phyloP scores from a whole-genome alignment of 805 yeast genomes.

The Lachancea lanzarotensis region DNA sequence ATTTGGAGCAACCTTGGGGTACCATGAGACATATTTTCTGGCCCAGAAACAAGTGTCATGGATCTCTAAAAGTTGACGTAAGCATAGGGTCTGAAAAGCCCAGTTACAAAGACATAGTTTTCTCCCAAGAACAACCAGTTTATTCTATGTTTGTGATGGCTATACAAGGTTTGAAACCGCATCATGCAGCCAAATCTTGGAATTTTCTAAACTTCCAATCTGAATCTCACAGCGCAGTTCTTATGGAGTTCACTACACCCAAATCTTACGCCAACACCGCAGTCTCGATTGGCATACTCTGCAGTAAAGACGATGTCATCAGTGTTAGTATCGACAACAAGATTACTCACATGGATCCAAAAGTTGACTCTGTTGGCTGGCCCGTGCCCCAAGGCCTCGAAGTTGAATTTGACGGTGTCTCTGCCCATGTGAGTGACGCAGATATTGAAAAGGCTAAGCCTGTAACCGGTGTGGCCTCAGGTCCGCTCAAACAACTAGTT shows the following conservation, averaged over 20 bases:
- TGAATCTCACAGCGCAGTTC: conserved; percentile 60
- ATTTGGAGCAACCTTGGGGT: conserved; percentile 87
- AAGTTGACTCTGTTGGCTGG: conserved; percentile 84
- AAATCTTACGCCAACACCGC: conserved; percentile 76
- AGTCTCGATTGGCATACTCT: conserved; percentile 72
- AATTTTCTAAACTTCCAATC: conserved; percentile 88
- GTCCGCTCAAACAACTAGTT: conserved; percentile 54
- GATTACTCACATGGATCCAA: conserved; percentile 49
- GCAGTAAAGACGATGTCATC: conserved; percentile 56
- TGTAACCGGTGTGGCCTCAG: conserved; percentile 48
- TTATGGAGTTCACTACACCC: conserved; percentile 96
- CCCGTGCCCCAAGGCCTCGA: conserved; percentile 66
- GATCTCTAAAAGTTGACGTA: conserved; percentile 45
- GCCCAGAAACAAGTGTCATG: conserved; percentile 78
- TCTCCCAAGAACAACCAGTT: conserved; percentile 26
- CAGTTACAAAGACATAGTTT: conserved; percentile 16
- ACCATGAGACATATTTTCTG: conserved; percentile 92
- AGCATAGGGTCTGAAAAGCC: conserved; percentile 24
- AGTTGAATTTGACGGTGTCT: conserved; percentile 50
- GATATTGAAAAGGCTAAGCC: conserved; percentile 29
- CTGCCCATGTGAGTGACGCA: conserved; percentile 40
- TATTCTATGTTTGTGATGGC: conserved; percentile 89
- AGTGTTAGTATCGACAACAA: conserved; percentile 61
- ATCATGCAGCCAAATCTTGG: conserved; percentile 97
- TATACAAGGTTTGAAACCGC: conserved; percentile 98